Percentiles rank a stretch among this genome's conserved stretches.
Conservation (phyloP, 2,329 filamentous ascomycete genomes). For the Ceratocystis alfenasii region DNA sequence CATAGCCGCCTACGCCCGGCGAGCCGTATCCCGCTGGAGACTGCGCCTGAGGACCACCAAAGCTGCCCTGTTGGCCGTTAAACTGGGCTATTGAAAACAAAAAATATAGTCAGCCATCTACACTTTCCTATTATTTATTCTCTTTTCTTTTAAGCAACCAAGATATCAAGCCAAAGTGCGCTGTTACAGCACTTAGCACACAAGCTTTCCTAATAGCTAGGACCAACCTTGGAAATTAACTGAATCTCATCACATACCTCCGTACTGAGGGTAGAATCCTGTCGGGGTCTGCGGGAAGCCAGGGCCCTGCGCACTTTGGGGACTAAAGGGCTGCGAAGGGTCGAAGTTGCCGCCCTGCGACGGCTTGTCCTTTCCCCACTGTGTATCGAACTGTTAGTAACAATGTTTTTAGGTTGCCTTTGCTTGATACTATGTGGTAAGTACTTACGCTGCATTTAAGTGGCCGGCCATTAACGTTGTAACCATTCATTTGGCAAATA, state of each 20-base stretch:
- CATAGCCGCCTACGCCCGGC: conserved; percentile 58
- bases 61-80: conserved; percentile 56
- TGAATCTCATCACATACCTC: conserved; percentile 44
- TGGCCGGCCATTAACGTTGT: conserved; percentile 93
- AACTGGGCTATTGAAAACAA: conserved; percentile 35
- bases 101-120: conserved; percentile 26
- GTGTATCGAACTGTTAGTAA: conserved; percentile 28
- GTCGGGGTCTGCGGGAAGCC: conserved; percentile 68
- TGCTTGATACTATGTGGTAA: neutral
- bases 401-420: conserved; percentile 2
- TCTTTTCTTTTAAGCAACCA: neutral
- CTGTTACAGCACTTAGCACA: neutral
- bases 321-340: conserved; percentile 55
- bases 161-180: neutral
- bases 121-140: neutral
- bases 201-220: neutral
- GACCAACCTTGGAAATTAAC: neutral
- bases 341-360: conserved; percentile 70
- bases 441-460: conserved; percentile 93
- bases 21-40: conserved; percentile 52
- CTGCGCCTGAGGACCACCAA: conserved; percentile 45
- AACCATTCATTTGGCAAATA: conserved; percentile 94
- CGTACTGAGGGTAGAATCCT: conserved; percentile 87
- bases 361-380: conserved; percentile 99
- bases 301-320: conserved; percentile 61